These are phyloP conservation scores for Hemileia vastatrix DNA, from an alignment of 1,284 basidiomycete genomes.

Conservation along the genomic window DNA sequence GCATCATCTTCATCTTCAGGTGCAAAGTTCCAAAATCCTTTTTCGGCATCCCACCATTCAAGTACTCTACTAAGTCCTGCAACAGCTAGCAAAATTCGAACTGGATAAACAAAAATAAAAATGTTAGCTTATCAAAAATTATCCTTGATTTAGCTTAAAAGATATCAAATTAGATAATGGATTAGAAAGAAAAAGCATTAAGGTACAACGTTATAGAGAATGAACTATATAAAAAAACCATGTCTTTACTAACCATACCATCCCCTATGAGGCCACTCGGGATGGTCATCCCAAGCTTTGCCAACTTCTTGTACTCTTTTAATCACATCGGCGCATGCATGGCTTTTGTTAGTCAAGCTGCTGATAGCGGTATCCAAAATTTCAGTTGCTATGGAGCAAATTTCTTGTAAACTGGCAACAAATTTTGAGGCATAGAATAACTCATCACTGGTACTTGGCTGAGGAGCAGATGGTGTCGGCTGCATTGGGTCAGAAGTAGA, in stretches of 20 bases:
- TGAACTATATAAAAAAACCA: no score
- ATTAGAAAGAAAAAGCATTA: no score
- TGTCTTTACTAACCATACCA: slow-evolving; percentile 92
- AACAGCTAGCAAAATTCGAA: slow-evolving; percentile 69
- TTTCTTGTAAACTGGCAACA: slow-evolving; percentile 79
- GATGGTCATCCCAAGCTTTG: slow-evolving; percentile 89
- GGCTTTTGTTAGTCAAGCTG: slow-evolving; percentile 71
- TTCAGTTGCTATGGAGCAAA: slow-evolving; percentile 90
- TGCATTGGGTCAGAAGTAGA: not conserved
- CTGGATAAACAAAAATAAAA: not conserved
- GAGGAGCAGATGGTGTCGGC: no score
- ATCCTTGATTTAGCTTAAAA: slow-evolving; percentile 17
- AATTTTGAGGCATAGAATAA: slow-evolving; percentile 56
- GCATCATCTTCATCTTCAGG: slow-evolving; percentile 55
- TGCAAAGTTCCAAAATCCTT: slow-evolving; percentile 99
- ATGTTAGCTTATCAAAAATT: no score
- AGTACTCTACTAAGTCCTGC: slow-evolving; percentile 90
- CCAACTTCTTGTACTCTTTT: slow-evolving; percentile 83
- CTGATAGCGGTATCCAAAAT: slow-evolving; percentile 79
- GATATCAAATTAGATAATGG: no score
- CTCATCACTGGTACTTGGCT: slow-evolving; percentile 21
- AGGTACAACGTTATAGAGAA: no score
- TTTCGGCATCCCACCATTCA: slow-evolving; percentile 99
- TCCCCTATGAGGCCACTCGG: slow-evolving; percentile 91
- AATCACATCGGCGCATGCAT: slow-evolving; percentile 75